These are phyloP conservation scores for Hypoxylon sp. DNA, from an alignment of 2,329 filamentous ascomycete species.

Conservation along the genomic window DNA sequence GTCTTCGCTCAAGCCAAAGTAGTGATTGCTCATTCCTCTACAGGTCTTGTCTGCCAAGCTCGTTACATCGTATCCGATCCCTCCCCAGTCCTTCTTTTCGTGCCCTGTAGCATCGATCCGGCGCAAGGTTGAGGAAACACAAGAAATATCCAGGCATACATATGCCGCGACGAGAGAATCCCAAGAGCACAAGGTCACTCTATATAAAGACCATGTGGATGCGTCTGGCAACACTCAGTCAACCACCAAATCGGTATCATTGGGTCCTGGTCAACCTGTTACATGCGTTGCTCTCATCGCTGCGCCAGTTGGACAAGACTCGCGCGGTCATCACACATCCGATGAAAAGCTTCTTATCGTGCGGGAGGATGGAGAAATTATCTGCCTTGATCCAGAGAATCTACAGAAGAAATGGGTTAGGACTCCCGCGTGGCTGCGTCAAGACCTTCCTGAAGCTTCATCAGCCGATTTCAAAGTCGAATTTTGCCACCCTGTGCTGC, in stretches of 20 bases:
- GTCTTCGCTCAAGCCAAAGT: conserved; percentile 18
- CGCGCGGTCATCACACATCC: conserved; percentile 24
- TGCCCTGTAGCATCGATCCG: conserved; percentile 72
- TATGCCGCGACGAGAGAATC: conserved; percentile 69
- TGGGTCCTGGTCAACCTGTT: conserved; percentile 58
- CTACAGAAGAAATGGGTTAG: conserved; percentile 63
- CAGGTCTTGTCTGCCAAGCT: conserved; percentile 72
- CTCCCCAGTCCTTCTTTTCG: conserved; percentile 73
- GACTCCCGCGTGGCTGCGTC: conserved; percentile 58
- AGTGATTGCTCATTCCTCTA: conserved; percentile 15
- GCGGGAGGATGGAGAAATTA: conserved; percentile 70
- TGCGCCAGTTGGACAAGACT: conserved; percentile 49
- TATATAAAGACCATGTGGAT: conserved; percentile 70
- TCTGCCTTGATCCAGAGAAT: conserved; percentile 70
- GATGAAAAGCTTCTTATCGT: conserved; percentile 65
- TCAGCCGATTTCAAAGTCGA: conserved; percentile 61
- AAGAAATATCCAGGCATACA: conserved; percentile 69
- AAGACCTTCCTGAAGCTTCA: conserved; percentile 56
- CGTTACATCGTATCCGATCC: conserved; percentile 75
- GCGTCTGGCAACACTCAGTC: conserved; percentile 66
- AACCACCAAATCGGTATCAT: conserved; percentile 60
- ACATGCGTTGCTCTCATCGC: conserved; percentile 58
- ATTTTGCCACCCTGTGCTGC: conserved; percentile 61
- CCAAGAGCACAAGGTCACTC: conserved; percentile 64
- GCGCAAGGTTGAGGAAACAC: conserved; percentile 62